Evolutionary conservation across 371 early-diverging fungal genomes (phyloP).

Genomic region (Mortierella sp.): DNA sequence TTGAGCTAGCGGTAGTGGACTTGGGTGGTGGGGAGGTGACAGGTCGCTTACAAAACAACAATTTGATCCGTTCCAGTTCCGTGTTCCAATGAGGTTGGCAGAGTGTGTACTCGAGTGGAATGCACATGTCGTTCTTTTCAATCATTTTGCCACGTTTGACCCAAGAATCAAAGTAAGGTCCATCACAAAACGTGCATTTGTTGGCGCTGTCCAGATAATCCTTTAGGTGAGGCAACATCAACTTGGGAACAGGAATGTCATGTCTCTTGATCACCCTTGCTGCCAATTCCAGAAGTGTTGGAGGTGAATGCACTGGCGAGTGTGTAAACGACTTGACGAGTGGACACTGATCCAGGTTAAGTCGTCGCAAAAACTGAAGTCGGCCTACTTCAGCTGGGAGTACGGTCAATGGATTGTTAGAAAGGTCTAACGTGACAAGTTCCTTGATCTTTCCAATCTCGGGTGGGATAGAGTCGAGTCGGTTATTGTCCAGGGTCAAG

Average conservation of each 20-base stretch:
- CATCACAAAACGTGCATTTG: constrained; percentile 86
- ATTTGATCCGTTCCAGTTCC: constrained; percentile 70
- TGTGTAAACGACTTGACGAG: constrained; percentile 54
- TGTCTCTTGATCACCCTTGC: constrained; percentile 79
- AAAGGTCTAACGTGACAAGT: constrained; percentile 73
- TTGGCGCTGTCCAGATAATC: constrained; percentile 73
- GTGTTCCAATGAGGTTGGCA: constrained; percentile 84
- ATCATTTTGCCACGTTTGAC: constrained; percentile 71
- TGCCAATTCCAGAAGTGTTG: constrained; percentile 77
- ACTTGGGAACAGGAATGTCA: constrained; percentile 64
- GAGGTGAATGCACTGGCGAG: constrained; percentile 54
- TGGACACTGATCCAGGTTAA: constrained; percentile 70
- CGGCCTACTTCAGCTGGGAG: constrained; percentile 81
- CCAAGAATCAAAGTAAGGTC: constrained; percentile 85
- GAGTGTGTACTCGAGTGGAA: constrained; percentile 79
- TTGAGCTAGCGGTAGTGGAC: not conserved
- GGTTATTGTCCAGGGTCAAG: constrained; percentile 67
- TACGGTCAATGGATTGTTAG: constrained; percentile 68
- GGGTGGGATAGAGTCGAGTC: constrained; percentile 66
- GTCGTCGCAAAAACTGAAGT: constrained; percentile 70
- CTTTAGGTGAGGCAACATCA: constrained; percentile 65
- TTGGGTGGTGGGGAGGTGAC: constrained; percentile 53
- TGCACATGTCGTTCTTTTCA: constrained; percentile 65
- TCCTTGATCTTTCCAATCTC: constrained; percentile 67
- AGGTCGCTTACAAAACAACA: constrained; percentile 65